Percentiles rank a stretch among this genome's conserved stretches.
Evolutionary conservation across 164 flowering plant species (phyloP).

Genomic region (Vitis riparia): DNA sequence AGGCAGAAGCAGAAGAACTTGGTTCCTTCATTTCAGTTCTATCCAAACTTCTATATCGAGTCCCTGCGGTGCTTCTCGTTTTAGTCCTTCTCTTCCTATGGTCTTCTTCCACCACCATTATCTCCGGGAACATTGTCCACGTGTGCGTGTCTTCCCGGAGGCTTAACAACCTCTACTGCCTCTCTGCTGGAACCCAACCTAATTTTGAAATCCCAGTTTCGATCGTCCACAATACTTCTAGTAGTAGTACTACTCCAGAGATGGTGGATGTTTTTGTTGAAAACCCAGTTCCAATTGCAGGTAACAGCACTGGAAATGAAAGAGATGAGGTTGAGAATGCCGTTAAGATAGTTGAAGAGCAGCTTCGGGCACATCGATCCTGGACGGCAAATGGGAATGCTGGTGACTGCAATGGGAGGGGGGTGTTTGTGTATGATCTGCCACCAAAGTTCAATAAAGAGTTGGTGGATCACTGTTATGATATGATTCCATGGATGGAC

Average conservation of each 20-base stretch:
- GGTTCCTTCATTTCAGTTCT: constrained; percentile 7
- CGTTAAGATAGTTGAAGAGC: constrained; percentile 39
- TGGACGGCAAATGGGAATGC: constrained; percentile 23
- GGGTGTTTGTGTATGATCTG: constrained; percentile 69
- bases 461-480: constrained; percentile 47
- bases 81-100: constrained; percentile 44
- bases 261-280: neutral
- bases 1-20: constrained; percentile 10
- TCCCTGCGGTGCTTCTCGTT: constrained; percentile 38
- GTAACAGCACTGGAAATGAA: neutral
- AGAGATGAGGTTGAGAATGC: constrained; percentile 27
- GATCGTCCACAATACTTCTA: neutral
- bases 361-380: constrained; percentile 47
- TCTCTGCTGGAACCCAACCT: constrained; percentile 62
- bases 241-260: neutral
- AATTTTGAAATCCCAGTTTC: constrained; percentile 34
- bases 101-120: constrained; percentile 58
- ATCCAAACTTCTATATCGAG: constrained; percentile 21
- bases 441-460: constrained; percentile 78
- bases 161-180: constrained; percentile 67
- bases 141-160: constrained; percentile 66
- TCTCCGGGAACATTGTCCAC: constrained; percentile 63
- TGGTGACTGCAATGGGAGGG: constrained; percentile 44
- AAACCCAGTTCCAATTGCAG: neutral
- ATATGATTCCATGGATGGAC: constrained; percentile 55